Conservation (phyloP, 1,139 yeast genomes). For the Tardiomyces blankii region DNA sequence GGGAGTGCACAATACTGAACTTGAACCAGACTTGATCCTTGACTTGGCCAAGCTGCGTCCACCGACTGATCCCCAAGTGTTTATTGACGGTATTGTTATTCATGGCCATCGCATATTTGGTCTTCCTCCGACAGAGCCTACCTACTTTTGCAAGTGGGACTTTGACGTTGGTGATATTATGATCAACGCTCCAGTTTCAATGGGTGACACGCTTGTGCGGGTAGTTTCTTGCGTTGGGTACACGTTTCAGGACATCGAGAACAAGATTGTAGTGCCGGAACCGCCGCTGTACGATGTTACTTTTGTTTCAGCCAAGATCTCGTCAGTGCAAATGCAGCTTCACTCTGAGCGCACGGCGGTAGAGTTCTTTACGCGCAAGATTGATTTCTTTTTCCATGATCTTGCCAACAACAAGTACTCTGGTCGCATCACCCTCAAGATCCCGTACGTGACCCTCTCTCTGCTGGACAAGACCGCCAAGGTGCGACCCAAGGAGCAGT, state of each 20-base stretch:
- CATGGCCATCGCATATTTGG: slow-evolving; percentile 94
- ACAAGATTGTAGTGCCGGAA: slow-evolving; percentile 47
- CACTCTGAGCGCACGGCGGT: slow-evolving; percentile 22
- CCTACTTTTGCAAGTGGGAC: slow-evolving; percentile 88
- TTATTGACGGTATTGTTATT: slow-evolving; percentile 52
- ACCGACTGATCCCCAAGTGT: slow-evolving; percentile 31
- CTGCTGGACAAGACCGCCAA: background rate
- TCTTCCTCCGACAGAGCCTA: slow-evolving; percentile 76
- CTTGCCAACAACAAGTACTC: slow-evolving; percentile 60
- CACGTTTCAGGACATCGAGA: slow-evolving; percentile 65
- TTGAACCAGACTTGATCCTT: slow-evolving; percentile 14
- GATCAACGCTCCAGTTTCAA: slow-evolving; percentile 25
- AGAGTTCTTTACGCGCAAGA: slow-evolving; percentile 20
- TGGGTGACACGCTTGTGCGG: slow-evolving; percentile 36
- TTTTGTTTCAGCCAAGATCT: slow-evolving; percentile 31
- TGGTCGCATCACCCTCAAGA: slow-evolving; percentile 36
- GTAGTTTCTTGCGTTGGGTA: slow-evolving; percentile 41
- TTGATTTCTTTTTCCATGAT: slow-evolving; percentile 50
- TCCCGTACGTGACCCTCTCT: slow-evolving; percentile 34
- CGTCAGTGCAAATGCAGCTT: slow-evolving; percentile 23
- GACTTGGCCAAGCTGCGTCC: slow-evolving; percentile 13
- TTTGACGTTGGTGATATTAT: slow-evolving; percentile 51
- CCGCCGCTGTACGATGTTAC: slow-evolving; percentile 61
- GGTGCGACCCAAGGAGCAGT: slow-evolving; percentile 3
- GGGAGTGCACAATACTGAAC: slow-evolving; percentile 16